A percentile compares a stretch with the other conserved stretches of the same genome.
Evolutionary conservation across 768 basidiomycete genomes (phyloP).

Genomic region (Hortiboletus flavorubellus): DNA sequence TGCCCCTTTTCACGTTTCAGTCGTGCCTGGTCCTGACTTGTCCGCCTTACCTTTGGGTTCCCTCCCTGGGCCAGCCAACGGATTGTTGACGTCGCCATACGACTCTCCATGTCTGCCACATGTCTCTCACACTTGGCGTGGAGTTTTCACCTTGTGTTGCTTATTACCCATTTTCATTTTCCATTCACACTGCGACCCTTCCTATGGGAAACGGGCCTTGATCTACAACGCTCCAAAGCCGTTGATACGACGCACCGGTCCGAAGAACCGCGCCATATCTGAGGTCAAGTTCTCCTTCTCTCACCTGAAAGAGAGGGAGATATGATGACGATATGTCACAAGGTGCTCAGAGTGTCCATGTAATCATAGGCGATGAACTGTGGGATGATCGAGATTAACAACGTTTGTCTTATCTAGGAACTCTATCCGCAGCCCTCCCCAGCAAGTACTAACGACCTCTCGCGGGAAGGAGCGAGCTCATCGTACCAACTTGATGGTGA

Average conservation of each 20-base stretch:
- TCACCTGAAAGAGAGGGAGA: not conserved
- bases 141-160: not conserved
- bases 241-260: conserved; percentile 6
- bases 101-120: not conserved
- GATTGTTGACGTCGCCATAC: not conserved
- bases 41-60: not conserved
- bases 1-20: not conserved
- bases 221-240: not conserved
- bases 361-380: conserved; percentile 10
- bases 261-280: not conserved
- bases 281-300: not conserved
- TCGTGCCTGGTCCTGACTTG: conserved; percentile 18
- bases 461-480: not conserved
- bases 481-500: not conserved
- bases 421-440: not conserved
- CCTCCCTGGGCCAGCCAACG: not conserved
- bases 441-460: not conserved
- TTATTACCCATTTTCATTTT: not conserved
- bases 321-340: conserved; percentile 8
- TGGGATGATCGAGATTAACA: conserved; percentile 6
- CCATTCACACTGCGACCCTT: conserved; percentile 13
- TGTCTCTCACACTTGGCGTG: not conserved
- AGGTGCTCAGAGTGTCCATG: conserved; percentile 5
- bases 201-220: conserved; percentile 15
- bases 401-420: not conserved